Base-by-base conservation (phyloP, 805 yeast genomes). In the Myxozyma nipponensis region DNA sequence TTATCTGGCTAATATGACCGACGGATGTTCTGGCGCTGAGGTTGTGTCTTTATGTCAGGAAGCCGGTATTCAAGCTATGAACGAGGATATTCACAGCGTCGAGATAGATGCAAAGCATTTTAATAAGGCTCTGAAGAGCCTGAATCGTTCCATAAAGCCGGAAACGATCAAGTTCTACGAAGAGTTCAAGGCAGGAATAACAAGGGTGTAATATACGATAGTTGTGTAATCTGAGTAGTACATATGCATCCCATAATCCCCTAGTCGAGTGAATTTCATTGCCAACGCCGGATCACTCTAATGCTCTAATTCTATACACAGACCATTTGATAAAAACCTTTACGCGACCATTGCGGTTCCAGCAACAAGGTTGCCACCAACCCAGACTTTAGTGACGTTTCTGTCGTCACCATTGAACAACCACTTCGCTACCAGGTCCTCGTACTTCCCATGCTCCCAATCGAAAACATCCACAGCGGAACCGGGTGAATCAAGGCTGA, bases 11-110 rank as follows among this genome's bases (percentile, higher is more conserved):
- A 66, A 60, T 1, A 62, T 69, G 4, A 86, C 96, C 0, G 91
- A 84, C 0, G 98, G 98, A 0, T 89, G 95, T 63, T 89, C 97
- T 0, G 99, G 99, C 34, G 96, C 98, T 0, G 98, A 93, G 67
- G 86, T 93, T 35, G 95, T 90, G 0, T 74, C 89, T 19, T 66
- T 91, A 19, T 87, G 96, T 61, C 98, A 90, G 66, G 97, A 91
- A 67, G 96, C 98, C 0, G 98, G 98, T 1, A 70, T 93, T 10
- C 79, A 85, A n/a, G 96, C 98, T 0, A 82, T 93, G 50, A 88
- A 87, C 83, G 96, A 87, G 59, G 70, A 85, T 55, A 67, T 76
- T 4, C 70, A 79, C 3, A 76, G 85, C 6, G 62, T 63, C 1
- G 58, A 60, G 4, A 95, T 90, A 0, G 66, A 68, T n/a, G 73